Evolutionary conservation across 129 eudicot genomes (phyloP), one percentile per base, ranked within the genome.

Genomic region (Tagetes patula): DNA sequence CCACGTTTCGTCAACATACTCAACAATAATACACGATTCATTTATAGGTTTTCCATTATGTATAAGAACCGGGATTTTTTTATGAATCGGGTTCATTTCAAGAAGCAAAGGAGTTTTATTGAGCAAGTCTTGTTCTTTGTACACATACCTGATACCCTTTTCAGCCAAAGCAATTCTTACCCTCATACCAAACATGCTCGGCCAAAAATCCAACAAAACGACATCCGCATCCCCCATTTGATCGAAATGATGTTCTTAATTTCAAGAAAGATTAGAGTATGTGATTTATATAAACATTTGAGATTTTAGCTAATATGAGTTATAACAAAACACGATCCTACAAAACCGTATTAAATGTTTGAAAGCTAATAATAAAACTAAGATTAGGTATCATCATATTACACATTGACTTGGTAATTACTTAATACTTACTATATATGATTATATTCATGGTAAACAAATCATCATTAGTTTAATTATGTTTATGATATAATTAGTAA

Each of bases 141-240:
- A 71, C 64, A 75, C 84, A 39, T 75, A 81, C 14, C 64, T 27
- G 61, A 81, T 38, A 13, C 84, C 81, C 61, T 75, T 81, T 70
- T 75, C 77, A 0, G 77, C 84, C 77, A 81, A 64, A 20, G 84
- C 77, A 38, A 81, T 70, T 58, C 84, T 65, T 6, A 81, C 77
- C 70, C 80, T 64, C 80, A 76, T 65, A 36, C 84, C 77, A 48
- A 75, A 81, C 46, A 73, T 63, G 54, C 81, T 81, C 20, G 77
- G 74, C 84, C 73, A 76, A 65, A 65, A 70, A n/a, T 76, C 77
- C 65, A 81, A 42, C 55, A 81, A 39, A 4, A 70, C 48, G 8
- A 71, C 71, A 40, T 76, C 74, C 11, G 58, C 5, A n/a, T 43
- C 74, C 34, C 38, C 80, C 74, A 67, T 75, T 45, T 46, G 32